These are phyloP conservation scores for Heritiera littoralis DNA, from an alignment of 345 rosid genomes.

Conservation along the genomic window DNA sequence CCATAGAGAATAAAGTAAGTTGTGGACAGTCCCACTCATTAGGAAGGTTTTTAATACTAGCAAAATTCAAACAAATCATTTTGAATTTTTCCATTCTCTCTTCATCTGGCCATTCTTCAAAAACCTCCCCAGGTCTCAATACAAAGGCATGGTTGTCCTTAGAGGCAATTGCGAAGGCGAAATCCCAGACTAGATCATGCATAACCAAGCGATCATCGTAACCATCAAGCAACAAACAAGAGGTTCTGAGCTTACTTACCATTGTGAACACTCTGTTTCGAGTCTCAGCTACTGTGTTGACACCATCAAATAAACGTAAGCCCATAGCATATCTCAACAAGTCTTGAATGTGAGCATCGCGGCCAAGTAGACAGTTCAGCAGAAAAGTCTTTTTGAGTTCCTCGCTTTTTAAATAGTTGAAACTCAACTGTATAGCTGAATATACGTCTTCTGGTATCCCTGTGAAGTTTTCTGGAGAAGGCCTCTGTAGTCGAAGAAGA, in stretches of 20 bases:
- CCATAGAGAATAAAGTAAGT: constrained; percentile 13
- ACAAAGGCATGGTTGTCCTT: not conserved
- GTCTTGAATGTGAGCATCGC: not conserved
- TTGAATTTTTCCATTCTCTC: not conserved
- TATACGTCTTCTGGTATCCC: not conserved
- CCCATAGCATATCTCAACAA: constrained; percentile 25
- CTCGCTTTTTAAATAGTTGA: not conserved
- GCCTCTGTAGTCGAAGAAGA: not conserved
- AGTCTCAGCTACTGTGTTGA: not conserved
- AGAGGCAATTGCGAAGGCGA: constrained; percentile 26
- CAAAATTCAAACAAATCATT: not conserved
- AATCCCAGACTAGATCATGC: constrained; percentile 28
- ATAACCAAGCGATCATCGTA: not conserved
- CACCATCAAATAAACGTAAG: constrained; percentile 13
- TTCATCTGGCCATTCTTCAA: too few relatives aligned
- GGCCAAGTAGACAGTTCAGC: constrained; percentile 13
- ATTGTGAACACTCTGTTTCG: not conserved
- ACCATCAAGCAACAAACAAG: constrained; percentile 24
- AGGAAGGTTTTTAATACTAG: constrained; percentile 20
- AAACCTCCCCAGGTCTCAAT: not conserved
- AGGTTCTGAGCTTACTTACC: constrained; percentile 18
- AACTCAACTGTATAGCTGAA: constrained; percentile 16
- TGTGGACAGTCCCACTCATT: constrained; percentile 14
- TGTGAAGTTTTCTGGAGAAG: not conserved
- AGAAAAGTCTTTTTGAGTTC: constrained; percentile 23